Evolutionary conservation across 805 yeast species (phyloP), one percentile per base, ranked within the genome.

Genomic region (Ogataea neopini): DNA sequence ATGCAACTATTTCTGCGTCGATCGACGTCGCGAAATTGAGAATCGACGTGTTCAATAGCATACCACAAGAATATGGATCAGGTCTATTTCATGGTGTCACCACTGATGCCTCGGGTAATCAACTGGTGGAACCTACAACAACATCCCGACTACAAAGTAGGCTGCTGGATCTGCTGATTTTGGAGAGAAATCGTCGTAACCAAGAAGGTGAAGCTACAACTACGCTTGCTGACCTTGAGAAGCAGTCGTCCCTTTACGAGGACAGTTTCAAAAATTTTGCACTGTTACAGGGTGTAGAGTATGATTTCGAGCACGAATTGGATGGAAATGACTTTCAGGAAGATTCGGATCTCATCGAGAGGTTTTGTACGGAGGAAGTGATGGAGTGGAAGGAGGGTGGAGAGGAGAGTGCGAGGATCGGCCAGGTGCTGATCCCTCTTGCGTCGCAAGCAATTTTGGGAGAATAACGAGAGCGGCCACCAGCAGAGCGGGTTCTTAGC

Each of bases 101-200:
- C 5, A 20, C 49, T 19, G 43, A 40, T 20, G 36, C 45, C 0
- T 45, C 50, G 20, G 60, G 57, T 10, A n/a, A 32, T 1, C 36
- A 43, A 19, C 40, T 45, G 6, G 32, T 61, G 32, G 56, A 49
- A 6, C 48, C 48, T 2, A 66, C 73, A 2, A 64, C 70, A 3
- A 65, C 73, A 0, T 44, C 67, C 5, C 57, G 50, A 43, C 49
- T 68, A 25, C 73, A 69, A 45, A 65, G 66, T 35, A 57, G 73
- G 40, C 48, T 70, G 19, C 50, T 69, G 32, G 58, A 56, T 19
- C 44, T 66, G 20, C 54, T 70, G 20, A 58, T 68, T 7, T 50
- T 67, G 30, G 74, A 69, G 48, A 72, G 69, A 41, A 56, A 67
- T 49, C 56, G 70, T 48, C 69, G 64, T 40, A 63, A 69, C 9